These are phyloP conservation scores for Stachybotrys elegans DNA, from an alignment of 2,329 filamentous ascomycete species.

Conservation along the genomic window DNA sequence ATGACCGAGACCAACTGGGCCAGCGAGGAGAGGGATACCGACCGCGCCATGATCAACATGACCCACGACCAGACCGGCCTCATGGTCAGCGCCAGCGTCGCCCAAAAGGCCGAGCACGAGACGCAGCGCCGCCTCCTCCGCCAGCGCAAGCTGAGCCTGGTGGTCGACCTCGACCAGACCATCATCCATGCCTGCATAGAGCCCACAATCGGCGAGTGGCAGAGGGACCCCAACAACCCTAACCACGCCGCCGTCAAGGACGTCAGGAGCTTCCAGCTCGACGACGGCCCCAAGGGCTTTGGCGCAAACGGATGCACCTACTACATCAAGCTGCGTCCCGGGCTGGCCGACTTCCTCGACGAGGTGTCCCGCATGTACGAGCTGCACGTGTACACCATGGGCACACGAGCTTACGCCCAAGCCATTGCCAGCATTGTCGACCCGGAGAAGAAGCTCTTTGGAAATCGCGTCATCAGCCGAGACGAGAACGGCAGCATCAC, in stretches of 20 bases:
- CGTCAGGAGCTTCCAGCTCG: conserved; percentile 83
- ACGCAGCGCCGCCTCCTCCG: conserved; percentile 77
- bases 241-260: conserved; percentile 90
- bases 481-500: conserved; percentile 95
- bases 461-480: conserved; percentile 89
- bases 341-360: conserved; percentile 74
- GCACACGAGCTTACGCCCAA: conserved; percentile 90
- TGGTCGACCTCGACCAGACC: conserved; percentile 96
- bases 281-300: conserved; percentile 70
- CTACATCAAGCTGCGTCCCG: conserved; percentile 96
- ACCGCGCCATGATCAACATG: conserved; percentile 90
- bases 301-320: conserved; percentile 82
- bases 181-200: conserved; percentile 98
- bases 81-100: conserved; percentile 78
- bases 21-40: conserved; percentile 70
- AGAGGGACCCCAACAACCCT: conserved; percentile 78
- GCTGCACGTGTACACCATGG: conserved; percentile 98
- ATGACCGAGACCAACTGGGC: conserved; percentile 91
- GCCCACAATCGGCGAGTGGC: conserved; percentile 93
- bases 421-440: conserved; percentile 92
- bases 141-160: conserved; percentile 80
- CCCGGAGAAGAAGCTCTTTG: conserved; percentile 82
- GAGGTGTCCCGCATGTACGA: conserved; percentile 79
- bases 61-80: conserved; percentile 85
- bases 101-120: conserved; percentile 76